phyloP scores from a whole-genome alignment of 2,329 filamentous ascomycete genomes.

The Harringtonia lauricola region DNA sequence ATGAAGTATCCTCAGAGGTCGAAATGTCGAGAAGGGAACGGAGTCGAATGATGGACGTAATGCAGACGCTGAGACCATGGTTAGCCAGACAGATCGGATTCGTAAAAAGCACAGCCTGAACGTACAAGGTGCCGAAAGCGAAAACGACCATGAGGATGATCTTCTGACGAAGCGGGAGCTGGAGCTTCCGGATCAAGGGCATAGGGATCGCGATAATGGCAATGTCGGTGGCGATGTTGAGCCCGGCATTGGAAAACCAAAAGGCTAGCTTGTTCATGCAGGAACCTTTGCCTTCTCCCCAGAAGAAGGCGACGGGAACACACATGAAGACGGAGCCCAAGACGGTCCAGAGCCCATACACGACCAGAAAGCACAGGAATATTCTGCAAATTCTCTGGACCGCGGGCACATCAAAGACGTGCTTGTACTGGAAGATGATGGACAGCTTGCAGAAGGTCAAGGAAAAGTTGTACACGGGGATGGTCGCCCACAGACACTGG shows the following conservation, averaged over 20 bases:
- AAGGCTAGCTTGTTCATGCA: slow-evolving; percentile 10
- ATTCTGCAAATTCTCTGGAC: slow-evolving; percentile 5
- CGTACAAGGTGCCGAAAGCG: slow-evolving; percentile 2
- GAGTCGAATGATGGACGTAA: slow-evolving; percentile 1
- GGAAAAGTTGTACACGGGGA: slow-evolving; percentile 2
- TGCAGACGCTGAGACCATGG: not conserved
- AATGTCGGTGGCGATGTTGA: slow-evolving; percentile 10
- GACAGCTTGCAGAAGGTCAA: slow-evolving; percentile 1
- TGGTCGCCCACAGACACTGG: slow-evolving; percentile 2
- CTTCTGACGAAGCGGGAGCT: not conserved
- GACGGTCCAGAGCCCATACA: slow-evolving; percentile 6
- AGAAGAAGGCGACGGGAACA: slow-evolving; percentile 7
- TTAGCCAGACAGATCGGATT: not conserved
- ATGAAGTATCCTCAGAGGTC: not conserved
- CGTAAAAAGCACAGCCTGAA: not conserved
- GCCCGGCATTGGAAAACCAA: slow-evolving; percentile 9
- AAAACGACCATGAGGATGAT: slow-evolving; percentile 2
- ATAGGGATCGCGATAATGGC: slow-evolving; percentile 9
- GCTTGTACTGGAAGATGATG: slow-evolving; percentile 5
- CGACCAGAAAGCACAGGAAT: slow-evolving; percentile 6
- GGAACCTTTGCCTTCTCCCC: slow-evolving; percentile 1
- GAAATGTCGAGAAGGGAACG: not conserved
- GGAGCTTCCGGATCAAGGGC: not conserved
- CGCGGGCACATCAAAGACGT: slow-evolving; percentile 3
- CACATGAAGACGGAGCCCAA: slow-evolving; percentile 9